Evolutionary conservation across 495 filamentous ascomycete genomes (phyloP).

Genomic region (Ascodesmis nigricans): DNA sequence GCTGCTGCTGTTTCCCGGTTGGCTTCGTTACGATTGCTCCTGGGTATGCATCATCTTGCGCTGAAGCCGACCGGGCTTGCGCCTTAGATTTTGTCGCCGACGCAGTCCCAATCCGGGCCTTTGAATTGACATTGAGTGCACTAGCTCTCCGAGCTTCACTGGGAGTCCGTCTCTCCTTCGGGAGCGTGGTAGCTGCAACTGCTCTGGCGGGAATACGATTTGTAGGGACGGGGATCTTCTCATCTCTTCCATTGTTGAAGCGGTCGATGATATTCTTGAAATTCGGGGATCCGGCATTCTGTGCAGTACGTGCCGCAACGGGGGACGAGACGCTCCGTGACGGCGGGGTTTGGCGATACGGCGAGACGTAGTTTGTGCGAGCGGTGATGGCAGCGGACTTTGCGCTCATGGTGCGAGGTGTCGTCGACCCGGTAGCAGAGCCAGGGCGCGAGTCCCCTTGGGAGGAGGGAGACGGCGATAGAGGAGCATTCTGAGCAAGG

Average conservation of each 20-base stretch:
- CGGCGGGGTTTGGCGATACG: conserved; percentile 13
- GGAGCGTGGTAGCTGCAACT: conserved; percentile 8
- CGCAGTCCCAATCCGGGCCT: no score
- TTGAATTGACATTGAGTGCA: no score
- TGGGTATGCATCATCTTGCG: no score
- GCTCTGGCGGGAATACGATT: conserved; percentile 19
- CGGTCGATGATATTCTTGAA: conserved; percentile 40
- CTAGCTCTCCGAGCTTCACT: no score
- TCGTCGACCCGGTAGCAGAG: conserved; percentile 3
- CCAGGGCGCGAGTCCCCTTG: conserved; percentile 4
- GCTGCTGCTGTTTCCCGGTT: no score
- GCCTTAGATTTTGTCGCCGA: no score
- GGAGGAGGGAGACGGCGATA: conserved; percentile 10
- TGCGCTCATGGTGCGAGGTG: conserved; percentile 10
- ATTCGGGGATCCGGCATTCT: conserved; percentile 26
- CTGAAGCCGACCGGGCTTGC: no score
- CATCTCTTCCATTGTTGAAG: conserved; percentile 36
- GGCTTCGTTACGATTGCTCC: no score
- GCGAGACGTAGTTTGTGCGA: conserved; percentile 18
- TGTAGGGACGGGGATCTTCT: conserved; percentile 27
- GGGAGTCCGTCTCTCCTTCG: no score
- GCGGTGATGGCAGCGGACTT: conserved; percentile 19
- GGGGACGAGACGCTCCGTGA: conserved; percentile 17
- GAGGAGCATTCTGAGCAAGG: conserved; percentile 12
- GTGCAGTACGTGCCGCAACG: conserved; percentile 6